Evolutionary conservation across 176 grass and related monocot species (phyloP).

Genomic region (Calamus simplicifolius): DNA sequence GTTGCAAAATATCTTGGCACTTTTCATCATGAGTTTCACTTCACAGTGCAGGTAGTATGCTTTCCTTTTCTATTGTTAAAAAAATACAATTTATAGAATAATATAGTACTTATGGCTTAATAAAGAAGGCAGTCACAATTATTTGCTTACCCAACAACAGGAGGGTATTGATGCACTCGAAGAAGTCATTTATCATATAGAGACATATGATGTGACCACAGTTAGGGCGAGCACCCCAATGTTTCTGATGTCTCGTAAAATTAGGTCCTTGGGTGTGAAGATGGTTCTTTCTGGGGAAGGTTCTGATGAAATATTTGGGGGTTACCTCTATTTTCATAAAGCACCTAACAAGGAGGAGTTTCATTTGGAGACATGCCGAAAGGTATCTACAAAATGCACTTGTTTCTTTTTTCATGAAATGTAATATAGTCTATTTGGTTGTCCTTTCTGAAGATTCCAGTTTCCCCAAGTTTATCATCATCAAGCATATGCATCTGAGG

Average conservation of each 20-base stretch:
- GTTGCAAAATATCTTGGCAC: slow-evolving; percentile 95
- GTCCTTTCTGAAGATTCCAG: neutral
- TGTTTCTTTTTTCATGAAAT: neutral
- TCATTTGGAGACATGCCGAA: slow-evolving; percentile 83
- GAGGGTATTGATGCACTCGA: slow-evolving; percentile 94
- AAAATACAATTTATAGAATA: neutral
- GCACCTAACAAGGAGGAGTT: slow-evolving; percentile 98
- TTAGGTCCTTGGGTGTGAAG: slow-evolving; percentile 95
- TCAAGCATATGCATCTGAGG: too few species aligned
- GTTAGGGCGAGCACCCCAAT: slow-evolving; percentile 95
- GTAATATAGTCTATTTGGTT: neutral
- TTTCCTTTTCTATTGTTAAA: too few species aligned
- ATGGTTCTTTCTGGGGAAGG: slow-evolving; percentile 99
- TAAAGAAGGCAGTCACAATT: neutral
- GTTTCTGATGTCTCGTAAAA: slow-evolving; percentile 99
- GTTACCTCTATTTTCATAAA: slow-evolving; percentile 97
- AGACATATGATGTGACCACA: slow-evolving; percentile 91
- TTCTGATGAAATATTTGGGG: slow-evolving; percentile 96
- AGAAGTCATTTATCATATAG: slow-evolving; percentile 89
- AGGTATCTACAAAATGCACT: slow-evolving; percentile 36
- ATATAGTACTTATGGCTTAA: neutral
- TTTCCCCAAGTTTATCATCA: neutral
- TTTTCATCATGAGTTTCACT: slow-evolving; percentile 85
- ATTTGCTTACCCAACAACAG: slow-evolving; percentile 35
- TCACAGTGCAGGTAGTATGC: slow-evolving; percentile 78